Percentiles rank a stretch among this genome's conserved stretches.
Evolutionary conservation across 345 rosid genomes (phyloP).

Genomic region (Psidium friedrichsthalianum): DNA sequence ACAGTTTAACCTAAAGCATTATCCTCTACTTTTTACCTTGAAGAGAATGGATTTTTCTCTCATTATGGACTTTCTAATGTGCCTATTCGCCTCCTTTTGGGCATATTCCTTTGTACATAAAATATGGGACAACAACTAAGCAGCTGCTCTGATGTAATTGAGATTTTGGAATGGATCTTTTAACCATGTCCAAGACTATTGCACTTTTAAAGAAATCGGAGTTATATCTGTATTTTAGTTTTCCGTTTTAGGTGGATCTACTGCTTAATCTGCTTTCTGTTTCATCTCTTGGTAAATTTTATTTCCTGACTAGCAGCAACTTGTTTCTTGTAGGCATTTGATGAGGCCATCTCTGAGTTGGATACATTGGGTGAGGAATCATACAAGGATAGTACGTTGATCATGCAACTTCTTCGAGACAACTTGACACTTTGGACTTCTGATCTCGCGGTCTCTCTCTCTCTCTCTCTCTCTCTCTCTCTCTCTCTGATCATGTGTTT

Average conservation of each 20-base stretch:
- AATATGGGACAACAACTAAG: not conserved
- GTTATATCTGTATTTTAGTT: not conserved
- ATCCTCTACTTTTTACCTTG: not conserved
- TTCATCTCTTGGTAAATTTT: not conserved
- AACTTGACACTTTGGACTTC: constrained; percentile 98
- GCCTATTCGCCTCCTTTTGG: not conserved
- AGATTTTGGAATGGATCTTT: not conserved
- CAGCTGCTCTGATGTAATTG: not conserved
- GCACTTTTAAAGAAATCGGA: not conserved
- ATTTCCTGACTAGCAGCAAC: not conserved
- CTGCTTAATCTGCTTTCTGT: not conserved
- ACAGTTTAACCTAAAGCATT: not conserved
- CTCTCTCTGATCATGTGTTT: not conserved
- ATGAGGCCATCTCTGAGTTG: constrained; percentile 95
- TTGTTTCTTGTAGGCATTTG: constrained; percentile 57
- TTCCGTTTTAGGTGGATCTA: not conserved
- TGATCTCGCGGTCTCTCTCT: constrained; percentile 54
- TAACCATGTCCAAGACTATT: not conserved
- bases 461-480: not conserved
- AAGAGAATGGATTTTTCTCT: not conserved
- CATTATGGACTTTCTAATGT: not conserved
- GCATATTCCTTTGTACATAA: not conserved
- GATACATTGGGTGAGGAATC: constrained; percentile 97
- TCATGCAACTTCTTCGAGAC: constrained; percentile 98
- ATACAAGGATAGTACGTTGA: constrained; percentile 94